Evolutionary conservation across 441 rosid genomes (phyloP).

Genomic region (Adansonia madagascariensis): DNA sequence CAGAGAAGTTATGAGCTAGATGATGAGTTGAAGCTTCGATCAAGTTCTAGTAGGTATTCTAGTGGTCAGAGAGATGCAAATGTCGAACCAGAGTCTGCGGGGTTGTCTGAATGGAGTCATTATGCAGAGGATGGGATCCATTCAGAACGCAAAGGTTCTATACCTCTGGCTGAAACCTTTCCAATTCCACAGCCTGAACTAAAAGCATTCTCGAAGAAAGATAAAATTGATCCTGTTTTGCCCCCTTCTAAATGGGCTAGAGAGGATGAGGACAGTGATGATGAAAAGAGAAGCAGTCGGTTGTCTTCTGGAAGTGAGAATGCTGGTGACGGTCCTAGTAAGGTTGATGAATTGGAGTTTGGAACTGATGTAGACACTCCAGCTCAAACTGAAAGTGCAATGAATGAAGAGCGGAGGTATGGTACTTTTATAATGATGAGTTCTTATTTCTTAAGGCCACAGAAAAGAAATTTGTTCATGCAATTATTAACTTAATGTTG

Average conservation of each 20-base stretch:
- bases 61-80: slow-evolving; percentile 56
- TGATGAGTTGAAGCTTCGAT: slow-evolving; percentile 68
- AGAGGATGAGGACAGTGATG: slow-evolving; percentile 91
- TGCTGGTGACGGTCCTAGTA: slow-evolving; percentile 63
- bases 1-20: slow-evolving; percentile 85
- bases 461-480: neutral
- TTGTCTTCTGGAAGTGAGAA: slow-evolving; percentile 91
- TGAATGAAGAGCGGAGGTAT: slow-evolving; percentile 91
- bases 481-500: slow-evolving; percentile 20
- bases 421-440: neutral
- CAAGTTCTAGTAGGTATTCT: slow-evolving; percentile 52
- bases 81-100: slow-evolving; percentile 52
- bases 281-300: slow-evolving; percentile 65
- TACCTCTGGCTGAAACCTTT: slow-evolving; percentile 43
- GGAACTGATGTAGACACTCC: slow-evolving; percentile 54
- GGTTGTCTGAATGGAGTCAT: slow-evolving; percentile 49
- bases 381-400: slow-evolving; percentile 61
- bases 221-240: slow-evolving; percentile 76
- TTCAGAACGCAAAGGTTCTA: slow-evolving; percentile 47
- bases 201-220: slow-evolving; percentile 65
- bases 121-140: slow-evolving; percentile 55
- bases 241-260: slow-evolving; percentile 96
- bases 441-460: neutral
- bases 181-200: slow-evolving; percentile 73
- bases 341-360: slow-evolving; percentile 64